phyloP scores from a whole-genome alignment of 345 rosid species.

The Syzygium oleosum region DNA sequence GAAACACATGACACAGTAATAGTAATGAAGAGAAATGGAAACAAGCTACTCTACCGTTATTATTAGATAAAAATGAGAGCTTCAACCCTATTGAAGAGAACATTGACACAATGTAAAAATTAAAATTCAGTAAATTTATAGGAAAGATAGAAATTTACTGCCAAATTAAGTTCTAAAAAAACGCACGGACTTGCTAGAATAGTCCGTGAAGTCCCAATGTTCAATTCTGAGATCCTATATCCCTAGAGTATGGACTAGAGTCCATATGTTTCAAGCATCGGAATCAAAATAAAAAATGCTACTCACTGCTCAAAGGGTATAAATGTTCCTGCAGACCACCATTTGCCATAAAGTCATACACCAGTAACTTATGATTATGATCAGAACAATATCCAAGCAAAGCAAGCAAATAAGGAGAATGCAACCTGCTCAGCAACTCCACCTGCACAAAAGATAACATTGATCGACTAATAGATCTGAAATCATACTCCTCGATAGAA shows the following conservation, averaged over 20 bases:
- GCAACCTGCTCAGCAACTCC: constrained; percentile 70
- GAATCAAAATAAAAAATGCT: not conserved
- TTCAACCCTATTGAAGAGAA: not conserved
- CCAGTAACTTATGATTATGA: constrained; percentile 50
- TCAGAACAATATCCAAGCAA: constrained; percentile 82
- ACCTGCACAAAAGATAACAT: constrained; percentile 26
- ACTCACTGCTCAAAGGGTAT: constrained; percentile 58
- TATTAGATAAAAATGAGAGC: not conserved
- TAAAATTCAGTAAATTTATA: not conserved
- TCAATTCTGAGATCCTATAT: not conserved
- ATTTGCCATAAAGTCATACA: constrained; percentile 79
- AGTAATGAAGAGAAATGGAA: not conserved
- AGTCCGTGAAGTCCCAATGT: not conserved
- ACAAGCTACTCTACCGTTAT: not conserved
- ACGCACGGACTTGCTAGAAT: not conserved
- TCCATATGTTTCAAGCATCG: not conserved
- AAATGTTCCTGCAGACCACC: constrained; percentile 86
- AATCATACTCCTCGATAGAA: not conserved
- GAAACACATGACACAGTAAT: not conserved
- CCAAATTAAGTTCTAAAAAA: not conserved
- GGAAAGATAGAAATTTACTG: not conserved
- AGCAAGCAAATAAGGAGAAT: constrained; percentile 63
- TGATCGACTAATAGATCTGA: not conserved
- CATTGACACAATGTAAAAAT: not conserved
- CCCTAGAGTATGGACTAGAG: not conserved